These are phyloP conservation scores for Sclerotinia subarctica DNA, from an alignment of 2,329 filamentous ascomycete species.

Conservation along the genomic window DNA sequence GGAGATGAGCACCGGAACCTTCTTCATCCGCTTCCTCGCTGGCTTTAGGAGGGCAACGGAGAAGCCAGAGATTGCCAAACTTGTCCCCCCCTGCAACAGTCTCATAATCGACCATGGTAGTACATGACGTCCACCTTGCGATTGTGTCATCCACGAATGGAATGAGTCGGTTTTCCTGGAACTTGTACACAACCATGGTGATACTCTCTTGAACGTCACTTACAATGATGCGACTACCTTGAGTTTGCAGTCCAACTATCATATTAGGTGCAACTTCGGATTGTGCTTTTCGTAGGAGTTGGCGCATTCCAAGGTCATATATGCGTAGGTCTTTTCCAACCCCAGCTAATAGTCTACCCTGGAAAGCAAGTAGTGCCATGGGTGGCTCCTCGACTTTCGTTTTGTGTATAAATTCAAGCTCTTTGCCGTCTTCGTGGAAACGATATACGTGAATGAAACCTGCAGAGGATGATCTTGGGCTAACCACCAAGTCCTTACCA, in stretches of 20 bases:
- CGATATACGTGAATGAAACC: constrained; percentile 93
- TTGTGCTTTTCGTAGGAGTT: constrained; percentile 88
- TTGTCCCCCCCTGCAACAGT: constrained; percentile 93
- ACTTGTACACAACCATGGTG: constrained; percentile 91
- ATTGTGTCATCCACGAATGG: constrained; percentile 90
- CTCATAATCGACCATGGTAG: constrained; percentile 96
- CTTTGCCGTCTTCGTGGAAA: constrained; percentile 80
- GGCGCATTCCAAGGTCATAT: constrained; percentile 90
- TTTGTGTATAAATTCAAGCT: constrained; percentile 93
- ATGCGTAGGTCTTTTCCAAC: constrained; percentile 78
- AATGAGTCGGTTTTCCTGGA: constrained; percentile 84
- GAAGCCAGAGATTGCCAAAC: constrained; percentile 93
- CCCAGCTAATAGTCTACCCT: constrained; percentile 83
- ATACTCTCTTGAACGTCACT: constrained; percentile 91
- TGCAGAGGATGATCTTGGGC: constrained; percentile 68
- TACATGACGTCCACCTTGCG: constrained; percentile 84
- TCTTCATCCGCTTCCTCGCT: constrained; percentile 91
- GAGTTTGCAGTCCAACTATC: constrained; percentile 86
- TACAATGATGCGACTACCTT: constrained; percentile 86
- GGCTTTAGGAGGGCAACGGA: constrained; percentile 81
- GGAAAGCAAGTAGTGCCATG: constrained; percentile 86
- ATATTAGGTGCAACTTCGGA: constrained; percentile 73
- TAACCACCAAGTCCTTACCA: constrained; percentile 82
- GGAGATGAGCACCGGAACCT: constrained; percentile 83
- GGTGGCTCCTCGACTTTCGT: constrained; percentile 89